These are phyloP conservation scores for Epichloe baconii DNA, from an alignment of 2,329 filamentous ascomycete genomes.

Conservation along the genomic window DNA sequence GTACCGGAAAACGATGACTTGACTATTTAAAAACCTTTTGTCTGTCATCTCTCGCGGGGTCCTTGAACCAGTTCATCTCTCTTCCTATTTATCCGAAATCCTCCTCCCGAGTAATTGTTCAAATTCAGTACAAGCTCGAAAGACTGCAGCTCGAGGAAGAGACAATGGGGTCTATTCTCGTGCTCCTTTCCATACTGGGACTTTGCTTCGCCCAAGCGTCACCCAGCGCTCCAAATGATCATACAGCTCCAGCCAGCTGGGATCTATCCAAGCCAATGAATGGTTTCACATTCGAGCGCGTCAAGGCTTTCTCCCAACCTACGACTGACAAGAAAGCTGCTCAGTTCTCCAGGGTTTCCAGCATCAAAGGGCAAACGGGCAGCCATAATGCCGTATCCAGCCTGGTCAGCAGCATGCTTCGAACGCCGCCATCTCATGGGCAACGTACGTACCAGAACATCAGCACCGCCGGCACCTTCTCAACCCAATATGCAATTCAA, in stretches of 20 bases:
- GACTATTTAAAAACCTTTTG: too few relatives aligned
- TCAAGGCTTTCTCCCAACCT: slow-evolving; percentile 15
- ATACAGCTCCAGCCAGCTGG: slow-evolving; percentile 10
- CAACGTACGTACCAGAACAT: slow-evolving; percentile 23
- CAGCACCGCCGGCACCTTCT: slow-evolving; percentile 23
- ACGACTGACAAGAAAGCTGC: slow-evolving; percentile 16
- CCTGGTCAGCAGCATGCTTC: slow-evolving; percentile 13
- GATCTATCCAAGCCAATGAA: slow-evolving; percentile 24
- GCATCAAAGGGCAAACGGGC: slow-evolving; percentile 13
- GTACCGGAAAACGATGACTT: too few relatives aligned
- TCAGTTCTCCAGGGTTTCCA: slow-evolving; percentile 21
- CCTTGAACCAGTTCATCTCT: too few relatives aligned
- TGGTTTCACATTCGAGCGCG: slow-evolving; percentile 24
- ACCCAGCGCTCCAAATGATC: neutral
- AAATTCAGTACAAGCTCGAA: too few relatives aligned
- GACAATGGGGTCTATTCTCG: neutral
- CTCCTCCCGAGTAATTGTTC: too few relatives aligned
- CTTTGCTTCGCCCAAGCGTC: slow-evolving; percentile 2
- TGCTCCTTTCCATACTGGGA: slow-evolving; percentile 5
- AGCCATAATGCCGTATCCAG: slow-evolving; percentile 18
- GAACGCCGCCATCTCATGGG: slow-evolving; percentile 7
- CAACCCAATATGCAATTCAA: slow-evolving; percentile 29
- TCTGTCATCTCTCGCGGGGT: too few relatives aligned
- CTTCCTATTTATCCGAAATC: too few relatives aligned
- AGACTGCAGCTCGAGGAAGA: neutral